These are phyloP conservation scores for Blastocystis sp. DNA, from an alignment of 352 stramenopile genomes.

Conservation along the genomic window DNA sequence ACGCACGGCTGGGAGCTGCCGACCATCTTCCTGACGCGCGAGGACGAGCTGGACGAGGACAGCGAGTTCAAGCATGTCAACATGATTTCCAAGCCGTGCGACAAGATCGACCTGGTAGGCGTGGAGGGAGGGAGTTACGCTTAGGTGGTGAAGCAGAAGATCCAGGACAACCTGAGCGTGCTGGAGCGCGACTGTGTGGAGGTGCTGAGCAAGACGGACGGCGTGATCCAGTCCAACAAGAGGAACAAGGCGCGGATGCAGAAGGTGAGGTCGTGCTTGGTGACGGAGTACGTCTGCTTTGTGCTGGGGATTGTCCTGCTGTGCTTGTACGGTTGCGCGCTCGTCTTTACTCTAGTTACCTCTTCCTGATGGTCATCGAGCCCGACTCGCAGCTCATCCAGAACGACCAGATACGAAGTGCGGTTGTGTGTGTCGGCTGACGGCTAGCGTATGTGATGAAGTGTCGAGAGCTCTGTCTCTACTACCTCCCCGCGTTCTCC, in stretches of 20 bases:
- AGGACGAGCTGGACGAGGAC: constrained; percentile 74
- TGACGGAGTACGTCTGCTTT: not conserved
- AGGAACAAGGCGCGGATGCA: not conserved
- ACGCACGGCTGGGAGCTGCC: constrained; percentile 80
- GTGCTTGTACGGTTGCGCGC: not conserved
- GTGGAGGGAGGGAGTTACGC: constrained; percentile 77
- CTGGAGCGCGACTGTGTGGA: constrained; percentile 76
- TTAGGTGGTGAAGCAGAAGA: constrained; percentile 81
- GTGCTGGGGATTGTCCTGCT: not conserved
- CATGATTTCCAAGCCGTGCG: constrained; percentile 70
- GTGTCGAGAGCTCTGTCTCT: not conserved
- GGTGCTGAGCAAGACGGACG: constrained; percentile 42
- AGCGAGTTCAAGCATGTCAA: constrained; percentile 71
- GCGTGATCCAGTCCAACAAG: constrained; percentile 59
- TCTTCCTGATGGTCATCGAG: constrained; percentile 8
- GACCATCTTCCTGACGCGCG: constrained; percentile 78
- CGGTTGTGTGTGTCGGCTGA: not conserved
- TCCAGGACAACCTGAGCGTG: constrained; percentile 80
- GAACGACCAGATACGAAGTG: not conserved
- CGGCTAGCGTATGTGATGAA: not conserved
- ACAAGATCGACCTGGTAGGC: constrained; percentile 79
- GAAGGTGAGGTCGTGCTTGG: not conserved
- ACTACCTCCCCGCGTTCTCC: constrained; percentile 28
- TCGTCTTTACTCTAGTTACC: not conserved
- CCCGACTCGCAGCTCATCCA: not conserved